These are phyloP conservation scores for Candida nonsorbophila DNA, from an alignment of 805 yeast species.

Conservation along the genomic window DNA sequence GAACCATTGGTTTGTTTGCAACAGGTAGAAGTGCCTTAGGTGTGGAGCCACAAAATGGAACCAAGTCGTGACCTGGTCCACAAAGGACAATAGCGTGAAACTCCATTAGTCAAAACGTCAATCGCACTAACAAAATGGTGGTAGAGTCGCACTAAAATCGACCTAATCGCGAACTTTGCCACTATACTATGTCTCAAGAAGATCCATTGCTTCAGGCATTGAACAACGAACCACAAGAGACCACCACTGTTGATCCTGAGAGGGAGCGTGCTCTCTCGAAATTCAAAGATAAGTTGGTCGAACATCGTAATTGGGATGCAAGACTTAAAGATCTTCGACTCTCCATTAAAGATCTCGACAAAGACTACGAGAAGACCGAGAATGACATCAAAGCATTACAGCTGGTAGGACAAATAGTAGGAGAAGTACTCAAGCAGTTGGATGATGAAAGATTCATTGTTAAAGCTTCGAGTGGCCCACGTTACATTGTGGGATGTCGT, in stretches of 20 bases:
- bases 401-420: conserved; percentile 94
- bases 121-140: background rate
- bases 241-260: conserved; percentile 53
- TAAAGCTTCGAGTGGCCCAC: conserved; percentile 94
- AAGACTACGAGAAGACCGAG: conserved; percentile 86
- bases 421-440: conserved; percentile 92
- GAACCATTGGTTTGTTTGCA: conserved; percentile 85
- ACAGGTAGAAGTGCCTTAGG: conserved; percentile 87
- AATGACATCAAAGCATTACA: conserved; percentile 96
- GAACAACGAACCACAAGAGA: conserved; percentile 10
- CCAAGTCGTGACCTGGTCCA: conserved; percentile 71
- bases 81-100: conserved; percentile 88
- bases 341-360: conserved; percentile 77
- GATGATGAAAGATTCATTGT: conserved; percentile 94
- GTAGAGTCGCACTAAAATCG: no score
- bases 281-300: conserved; percentile 80
- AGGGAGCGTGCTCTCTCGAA: conserved; percentile 72
- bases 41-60: conserved; percentile 69
- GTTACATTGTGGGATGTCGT: conserved; percentile 96
- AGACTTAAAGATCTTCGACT: conserved; percentile 78
- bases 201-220: conserved; percentile 14
- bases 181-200: conserved; percentile 9
- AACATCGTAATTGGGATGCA: conserved; percentile 93
- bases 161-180: background rate
- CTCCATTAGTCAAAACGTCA: conserved; percentile 51